Percentiles rank a stretch among this genome's conserved stretches.
Conservation (phyloP, 2,329 filamentous ascomycete genomes). For the Exserohilum turcica region DNA sequence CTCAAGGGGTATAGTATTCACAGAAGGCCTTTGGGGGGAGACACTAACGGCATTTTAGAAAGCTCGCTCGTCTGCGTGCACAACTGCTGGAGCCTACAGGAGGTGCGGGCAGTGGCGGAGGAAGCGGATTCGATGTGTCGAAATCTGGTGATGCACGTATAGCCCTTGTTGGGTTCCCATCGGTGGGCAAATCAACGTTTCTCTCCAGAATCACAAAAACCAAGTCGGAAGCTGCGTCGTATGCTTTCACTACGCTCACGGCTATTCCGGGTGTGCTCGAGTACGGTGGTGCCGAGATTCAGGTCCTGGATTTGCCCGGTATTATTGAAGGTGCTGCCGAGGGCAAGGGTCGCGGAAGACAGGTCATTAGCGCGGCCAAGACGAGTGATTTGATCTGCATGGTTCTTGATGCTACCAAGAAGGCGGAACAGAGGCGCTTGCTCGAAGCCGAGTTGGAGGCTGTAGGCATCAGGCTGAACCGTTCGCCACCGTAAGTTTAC, state of each 20-base stretch:
- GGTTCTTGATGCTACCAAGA: slow-evolving; percentile 95
- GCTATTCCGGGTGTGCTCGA: slow-evolving; percentile 97
- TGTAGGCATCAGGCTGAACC: slow-evolving; percentile 91
- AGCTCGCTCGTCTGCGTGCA: slow-evolving; percentile 90
- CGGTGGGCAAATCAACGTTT: slow-evolving; percentile 98
- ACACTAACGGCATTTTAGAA: slow-evolving; percentile 60
- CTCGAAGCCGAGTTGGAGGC: slow-evolving; percentile 93
- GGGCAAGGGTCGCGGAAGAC: slow-evolving; percentile 91
- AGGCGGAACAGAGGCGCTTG: slow-evolving; percentile 86
- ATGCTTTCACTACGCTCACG: slow-evolving; percentile 95
- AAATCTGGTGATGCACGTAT: slow-evolving; percentile 97
- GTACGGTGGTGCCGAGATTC: slow-evolving; percentile 97
- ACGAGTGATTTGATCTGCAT: slow-evolving; percentile 97
- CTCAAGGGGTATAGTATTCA: slow-evolving; percentile 77
- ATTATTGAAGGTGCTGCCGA: slow-evolving; percentile 97
- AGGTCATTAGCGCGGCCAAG: slow-evolving; percentile 98
- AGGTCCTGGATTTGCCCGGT: slow-evolving; percentile 94
- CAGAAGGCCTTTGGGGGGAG: background rate
- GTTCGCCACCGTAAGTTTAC: slow-evolving; percentile 74
- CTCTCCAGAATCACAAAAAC: slow-evolving; percentile 99
- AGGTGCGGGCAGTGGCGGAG: slow-evolving; percentile 76
- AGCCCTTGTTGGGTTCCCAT: slow-evolving; percentile 96
- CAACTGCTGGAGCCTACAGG: slow-evolving; percentile 90
- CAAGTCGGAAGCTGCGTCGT: slow-evolving; percentile 91
- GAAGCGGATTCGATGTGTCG: slow-evolving; percentile 84